phyloP scores from a whole-genome alignment of 225 moss, liverwort and hornwort genomes.

The Pseudisothecium myosuroides region DNA sequence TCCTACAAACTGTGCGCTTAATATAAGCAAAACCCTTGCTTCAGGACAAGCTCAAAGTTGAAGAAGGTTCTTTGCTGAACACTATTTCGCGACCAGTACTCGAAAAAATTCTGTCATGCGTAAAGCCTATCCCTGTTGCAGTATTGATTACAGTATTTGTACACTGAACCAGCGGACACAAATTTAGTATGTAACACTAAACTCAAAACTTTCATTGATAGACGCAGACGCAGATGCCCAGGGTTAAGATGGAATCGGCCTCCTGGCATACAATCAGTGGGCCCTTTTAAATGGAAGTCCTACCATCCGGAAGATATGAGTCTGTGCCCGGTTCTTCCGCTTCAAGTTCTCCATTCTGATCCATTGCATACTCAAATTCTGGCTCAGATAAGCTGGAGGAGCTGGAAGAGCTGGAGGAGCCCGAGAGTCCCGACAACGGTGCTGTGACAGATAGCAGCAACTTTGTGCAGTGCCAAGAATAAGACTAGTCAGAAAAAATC shows the following conservation, averaged over 20 bases:
- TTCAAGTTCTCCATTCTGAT: slow-evolving; percentile 16
- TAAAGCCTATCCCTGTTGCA: neutral
- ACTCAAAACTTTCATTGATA: neutral
- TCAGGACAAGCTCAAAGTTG: neutral
- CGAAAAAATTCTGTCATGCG: neutral
- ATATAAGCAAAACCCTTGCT: neutral
- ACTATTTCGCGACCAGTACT: neutral
- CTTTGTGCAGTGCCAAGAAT: slow-evolving; percentile 11
- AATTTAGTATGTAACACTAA: neutral
- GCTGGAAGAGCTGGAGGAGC: slow-evolving; percentile 32
- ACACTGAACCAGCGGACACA: neutral
- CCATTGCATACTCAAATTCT: slow-evolving; percentile 11
- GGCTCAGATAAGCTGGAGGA: slow-evolving; percentile 15
- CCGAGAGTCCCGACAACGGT: slow-evolving; percentile 43
- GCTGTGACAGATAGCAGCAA: slow-evolving; percentile 35
- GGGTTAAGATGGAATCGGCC: neutral
- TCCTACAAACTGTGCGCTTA: neutral
- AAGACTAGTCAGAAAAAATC: neutral
- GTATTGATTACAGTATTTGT: neutral
- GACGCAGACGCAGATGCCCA: neutral
- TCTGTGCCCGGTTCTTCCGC: slow-evolving; percentile 10
- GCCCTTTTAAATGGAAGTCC: neutral
- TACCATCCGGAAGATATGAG: slow-evolving; percentile 51
- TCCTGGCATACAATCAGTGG: neutral
- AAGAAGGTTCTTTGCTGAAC: neutral